Evolutionary conservation across 305 asterid species (phyloP).

Genomic region (Solanum hybrid): DNA sequence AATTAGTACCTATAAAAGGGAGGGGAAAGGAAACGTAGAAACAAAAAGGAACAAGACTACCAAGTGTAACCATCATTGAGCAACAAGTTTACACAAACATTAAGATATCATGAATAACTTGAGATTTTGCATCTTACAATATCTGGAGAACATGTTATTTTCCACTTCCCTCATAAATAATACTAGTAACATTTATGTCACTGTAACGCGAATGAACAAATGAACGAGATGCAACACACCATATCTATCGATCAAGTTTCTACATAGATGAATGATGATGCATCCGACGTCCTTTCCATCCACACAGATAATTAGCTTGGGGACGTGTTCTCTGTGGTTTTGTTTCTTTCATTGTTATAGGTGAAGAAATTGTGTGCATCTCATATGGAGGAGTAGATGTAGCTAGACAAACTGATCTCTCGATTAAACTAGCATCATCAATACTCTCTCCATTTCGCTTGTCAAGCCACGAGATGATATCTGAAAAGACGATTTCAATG

Average conservation of each 20-base stretch:
- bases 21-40: no score
- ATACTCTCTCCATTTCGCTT: constrained; percentile 17
- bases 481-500: constrained; percentile 57
- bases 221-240: background rate
- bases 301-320: constrained; percentile 42
- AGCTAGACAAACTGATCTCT: background rate
- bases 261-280: constrained; percentile 48
- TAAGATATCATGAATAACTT: background rate
- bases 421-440: background rate
- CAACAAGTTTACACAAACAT: background rate
- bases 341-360: constrained; percentile 8
- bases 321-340: constrained; percentile 20
- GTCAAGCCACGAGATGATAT: constrained; percentile 78
- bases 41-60: no score
- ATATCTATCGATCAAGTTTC: background rate
- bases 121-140: background rate
- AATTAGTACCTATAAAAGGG: no score
- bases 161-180: background rate
- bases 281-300: constrained; percentile 49
- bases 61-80: background rate
- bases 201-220: background rate
- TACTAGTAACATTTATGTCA: background rate
- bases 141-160: background rate
- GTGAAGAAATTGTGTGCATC: constrained; percentile 8
- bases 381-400: constrained; percentile 3